Base-by-base conservation (phyloP, 352 stramenopile genomes). In the Phytopythium vexans region DNA sequence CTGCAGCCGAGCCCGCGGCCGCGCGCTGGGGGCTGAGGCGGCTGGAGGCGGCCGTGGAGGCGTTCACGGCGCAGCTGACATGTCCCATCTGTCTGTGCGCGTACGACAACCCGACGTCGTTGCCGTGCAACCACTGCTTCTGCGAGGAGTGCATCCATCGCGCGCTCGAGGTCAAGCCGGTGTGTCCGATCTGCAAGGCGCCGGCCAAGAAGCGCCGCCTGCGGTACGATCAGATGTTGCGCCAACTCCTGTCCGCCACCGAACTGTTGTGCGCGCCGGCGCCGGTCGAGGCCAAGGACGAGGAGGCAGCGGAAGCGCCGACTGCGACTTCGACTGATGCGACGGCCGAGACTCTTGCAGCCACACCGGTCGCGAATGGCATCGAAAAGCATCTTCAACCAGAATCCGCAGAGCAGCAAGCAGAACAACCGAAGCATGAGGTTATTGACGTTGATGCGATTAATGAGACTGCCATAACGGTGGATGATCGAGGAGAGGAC, bases 101-200 rank as follows among this genome's bases (percentile, higher is more conserved):
- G 37, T 90, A 92, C 62, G 66, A 72, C 6, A 73, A 59, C 34
- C 81, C 85, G 31, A 70, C 79, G 36, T 93, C 85, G 8, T 58
- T 95, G 59, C 85, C 85, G 14, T 95, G 85, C 60, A 90, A 93
- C 58, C 85, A 95, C 68, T 92, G 77, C 62, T 95, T 93, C 62
- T 95, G 85, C 50, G 77, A 92, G 53, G 80, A 91, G 54, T 95
- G 85, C 65, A 95, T 95, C 65, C 72, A 91, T 57, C 81, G 81
- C 49, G 79, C 82, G 40, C 64, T 95, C 11, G 77, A 89, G 58
- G 77, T 93, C 58, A 91, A 90, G 58, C 52, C 75, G 14, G 52
- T 77, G 44, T 95, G 85, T 44, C 85, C 85, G 6, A 92, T 95
- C 51, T 95, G 85, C 72, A 95, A 93, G 66, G 63, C 77, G 45